These are phyloP conservation scores for Leishmania martiniquensis DNA, from an alignment of 208 protist species.

Conservation along the genomic window DNA sequence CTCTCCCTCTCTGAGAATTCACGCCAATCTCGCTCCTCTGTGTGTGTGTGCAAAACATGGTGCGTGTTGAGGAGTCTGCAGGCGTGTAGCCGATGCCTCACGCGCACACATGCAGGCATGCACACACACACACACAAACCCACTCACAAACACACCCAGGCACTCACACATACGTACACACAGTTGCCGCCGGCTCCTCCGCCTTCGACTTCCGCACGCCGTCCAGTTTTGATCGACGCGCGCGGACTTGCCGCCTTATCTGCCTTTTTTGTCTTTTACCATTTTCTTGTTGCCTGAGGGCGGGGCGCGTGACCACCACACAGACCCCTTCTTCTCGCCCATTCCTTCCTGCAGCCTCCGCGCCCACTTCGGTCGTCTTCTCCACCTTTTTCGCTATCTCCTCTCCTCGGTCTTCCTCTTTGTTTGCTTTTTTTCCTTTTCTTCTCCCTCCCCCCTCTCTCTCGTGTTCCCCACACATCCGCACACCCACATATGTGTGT, in stretches of 20 bases:
- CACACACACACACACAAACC: neutral
- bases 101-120: neutral
- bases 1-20: neutral
- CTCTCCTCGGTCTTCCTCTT: neutral
- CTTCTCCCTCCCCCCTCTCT: neutral
- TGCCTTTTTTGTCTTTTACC: conserved; percentile 5
- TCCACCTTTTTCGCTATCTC: conserved; percentile 7
- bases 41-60: neutral
- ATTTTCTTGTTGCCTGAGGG: conserved; percentile 2
- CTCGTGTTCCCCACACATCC: conserved; percentile 1
- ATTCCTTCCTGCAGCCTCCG: neutral
- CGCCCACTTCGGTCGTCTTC: neutral
- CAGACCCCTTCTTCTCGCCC: neutral
- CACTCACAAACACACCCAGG: neutral
- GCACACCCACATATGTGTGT: conserved; percentile 6
- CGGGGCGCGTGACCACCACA: neutral
- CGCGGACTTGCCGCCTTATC: neutral
- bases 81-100: neutral
- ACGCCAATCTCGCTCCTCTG: neutral
- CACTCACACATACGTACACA: neutral
- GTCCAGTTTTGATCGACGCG: conserved; percentile 2
- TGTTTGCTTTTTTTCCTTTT: neutral
- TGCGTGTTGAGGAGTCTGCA: neutral
- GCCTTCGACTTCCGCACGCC: conserved; percentile 1
- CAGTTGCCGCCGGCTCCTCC: neutral